Evolutionary conservation across 148 eudicot genomes (phyloP).

Genomic region (Chenopodium quinoa): DNA sequence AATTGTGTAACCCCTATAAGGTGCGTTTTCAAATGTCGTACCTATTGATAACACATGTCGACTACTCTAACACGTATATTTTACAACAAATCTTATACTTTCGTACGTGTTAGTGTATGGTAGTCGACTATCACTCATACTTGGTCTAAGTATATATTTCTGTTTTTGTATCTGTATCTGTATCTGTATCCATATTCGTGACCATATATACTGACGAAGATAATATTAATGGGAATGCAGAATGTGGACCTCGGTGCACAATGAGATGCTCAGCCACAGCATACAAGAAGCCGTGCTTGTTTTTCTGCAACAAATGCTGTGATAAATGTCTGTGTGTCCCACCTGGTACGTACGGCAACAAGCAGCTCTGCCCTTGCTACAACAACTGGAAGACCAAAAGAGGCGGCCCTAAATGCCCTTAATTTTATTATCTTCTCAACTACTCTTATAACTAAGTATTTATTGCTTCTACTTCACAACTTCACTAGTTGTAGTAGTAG

Average conservation of each 20-base stretch:
- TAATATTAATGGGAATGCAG: constrained; percentile 18
- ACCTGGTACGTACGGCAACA: constrained; percentile 61
- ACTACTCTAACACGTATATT: too few species aligned
- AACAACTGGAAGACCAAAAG: constrained; percentile 63
- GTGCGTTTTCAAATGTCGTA: too few species aligned
- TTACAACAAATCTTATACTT: too few species aligned
- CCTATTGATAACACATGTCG: too few species aligned
- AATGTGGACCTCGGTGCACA: constrained; percentile 42
- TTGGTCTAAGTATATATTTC: too few species aligned
- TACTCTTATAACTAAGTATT: not conserved
- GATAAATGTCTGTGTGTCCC: constrained; percentile 56
- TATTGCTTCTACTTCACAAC: not conserved
- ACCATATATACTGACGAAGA: too few species aligned
- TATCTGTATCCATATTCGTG: not conserved
- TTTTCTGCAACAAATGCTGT: constrained; percentile 51
- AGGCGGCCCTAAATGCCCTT: constrained; percentile 63
- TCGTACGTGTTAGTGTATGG: too few species aligned
- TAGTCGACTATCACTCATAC: too few species aligned
- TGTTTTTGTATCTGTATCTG: not conserved
- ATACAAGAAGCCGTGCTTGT: constrained; percentile 48
- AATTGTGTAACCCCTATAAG: too few species aligned
- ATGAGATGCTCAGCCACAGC: constrained; percentile 44
- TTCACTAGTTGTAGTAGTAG: not conserved
- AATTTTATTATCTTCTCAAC: constrained; percentile 1
- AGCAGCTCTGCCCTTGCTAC: constrained; percentile 60